Evolutionary conservation across 345 rosid species (phyloP), one percentile per base, ranked within the genome.

Genomic region (Reutealis trisperma): DNA sequence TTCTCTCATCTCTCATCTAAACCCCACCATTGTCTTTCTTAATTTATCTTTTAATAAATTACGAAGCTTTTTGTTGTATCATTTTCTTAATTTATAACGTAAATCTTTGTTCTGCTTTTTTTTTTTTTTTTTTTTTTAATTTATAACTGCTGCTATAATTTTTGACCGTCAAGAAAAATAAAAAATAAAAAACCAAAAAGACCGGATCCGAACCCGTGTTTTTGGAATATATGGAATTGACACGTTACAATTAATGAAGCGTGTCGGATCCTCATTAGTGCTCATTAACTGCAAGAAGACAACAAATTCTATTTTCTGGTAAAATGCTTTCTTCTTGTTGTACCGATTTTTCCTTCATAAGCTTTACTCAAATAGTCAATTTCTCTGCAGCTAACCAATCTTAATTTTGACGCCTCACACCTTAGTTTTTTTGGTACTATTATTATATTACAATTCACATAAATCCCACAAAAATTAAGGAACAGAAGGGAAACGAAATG

Each of bases 251-350:
- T 77, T 25, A 60, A 75, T 67, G 77, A 15, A 9, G 14, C 73
- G 59, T 82, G 85, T 85, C 85, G 19, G 4, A 32, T 49, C 51
- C 73, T 79, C 66, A 67, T 79, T 13, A 78, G 55, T 84, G 8
- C 3, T 12, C 58, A 59, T 67, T 34, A 75, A 47, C 62, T 27
- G 18, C 49, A 52, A 69, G 47, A 63, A 55, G 73, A 8, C 76
- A 10, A 34, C 73, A 18, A 13, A 5, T 18, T 6, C 24, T 14
- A 62, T 27, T 14, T 61, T 25, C 15, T 18, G 25, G 37, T 9
- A 11, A 24, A 22, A 2, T 54, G 5, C 0, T 18, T 54, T 24
- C 1, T 15, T 30, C 19, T 2, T 30, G 10, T 27, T 30, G 19
- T 21, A 9, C 34, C 16, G 42, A 62, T 62, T 14, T 62, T 62